Evolutionary conservation across 495 filamentous ascomycete genomes (phyloP).

Genomic region (Hypoxylon lenormandii): DNA sequence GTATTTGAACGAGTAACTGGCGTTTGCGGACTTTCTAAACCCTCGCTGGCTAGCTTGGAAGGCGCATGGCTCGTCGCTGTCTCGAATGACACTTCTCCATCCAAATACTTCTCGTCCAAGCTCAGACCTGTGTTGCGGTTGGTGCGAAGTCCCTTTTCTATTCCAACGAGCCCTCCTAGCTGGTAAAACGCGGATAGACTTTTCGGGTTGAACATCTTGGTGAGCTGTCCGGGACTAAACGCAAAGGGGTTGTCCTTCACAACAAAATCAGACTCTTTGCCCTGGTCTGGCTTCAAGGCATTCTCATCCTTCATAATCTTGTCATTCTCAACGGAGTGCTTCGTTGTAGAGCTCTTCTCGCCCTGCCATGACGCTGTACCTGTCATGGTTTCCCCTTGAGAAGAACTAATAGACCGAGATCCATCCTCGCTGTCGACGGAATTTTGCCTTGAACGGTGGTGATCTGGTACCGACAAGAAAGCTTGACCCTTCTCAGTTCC

Average conservation of each 20-base stretch:
- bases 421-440: slow-evolving; percentile 67
- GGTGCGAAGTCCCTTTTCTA: slow-evolving; percentile 76
- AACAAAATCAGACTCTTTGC: slow-evolving; percentile 72
- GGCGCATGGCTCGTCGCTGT: slow-evolving; percentile 61
- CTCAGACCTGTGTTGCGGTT: slow-evolving; percentile 74
- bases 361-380: slow-evolving; percentile 53
- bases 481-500: slow-evolving; percentile 59
- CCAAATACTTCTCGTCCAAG: slow-evolving; percentile 70
- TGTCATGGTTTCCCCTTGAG: slow-evolving; percentile 58
- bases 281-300: slow-evolving; percentile 75
- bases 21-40: slow-evolving; percentile 49
- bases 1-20: slow-evolving; percentile 45
- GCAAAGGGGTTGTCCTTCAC: slow-evolving; percentile 77
- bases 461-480: slow-evolving; percentile 64
- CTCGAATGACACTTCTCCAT: slow-evolving; percentile 70
- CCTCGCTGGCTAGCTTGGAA: slow-evolving; percentile 52
- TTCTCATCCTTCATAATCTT: slow-evolving; percentile 63
- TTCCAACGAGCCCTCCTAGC: slow-evolving; percentile 73
- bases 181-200: slow-evolving; percentile 75
- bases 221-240: slow-evolving; percentile 75
- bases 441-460: slow-evolving; percentile 63
- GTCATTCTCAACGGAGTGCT: slow-evolving; percentile 55
- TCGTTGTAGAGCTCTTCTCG: slow-evolving; percentile 54
- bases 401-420: slow-evolving; percentile 58
- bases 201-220: slow-evolving; percentile 81